Conservation (phyloP, 345 rosid genomes). For the Eucalyptus polybractea region DNA sequence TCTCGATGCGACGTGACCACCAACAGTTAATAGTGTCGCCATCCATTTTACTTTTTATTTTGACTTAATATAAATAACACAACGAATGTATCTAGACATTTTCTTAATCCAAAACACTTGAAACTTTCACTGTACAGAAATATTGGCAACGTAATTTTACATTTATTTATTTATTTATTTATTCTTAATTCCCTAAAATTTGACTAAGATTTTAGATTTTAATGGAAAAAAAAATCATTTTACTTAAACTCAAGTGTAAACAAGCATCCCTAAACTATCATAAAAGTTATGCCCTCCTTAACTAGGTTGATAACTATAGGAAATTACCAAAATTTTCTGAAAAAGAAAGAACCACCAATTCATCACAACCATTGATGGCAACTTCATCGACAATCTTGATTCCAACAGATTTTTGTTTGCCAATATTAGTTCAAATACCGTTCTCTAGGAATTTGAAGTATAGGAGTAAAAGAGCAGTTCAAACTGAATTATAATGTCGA, state of each 20-base stretch:
- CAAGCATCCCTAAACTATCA: background rate
- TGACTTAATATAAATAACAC: background rate
- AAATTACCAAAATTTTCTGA: background rate
- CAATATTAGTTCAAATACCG: background rate
- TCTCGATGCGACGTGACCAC: background rate
- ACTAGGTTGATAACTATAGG: background rate
- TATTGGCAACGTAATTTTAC: background rate
- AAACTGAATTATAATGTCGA: background rate
- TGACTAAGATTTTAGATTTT: background rate
- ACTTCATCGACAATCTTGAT: background rate
- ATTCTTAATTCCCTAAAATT: background rate
- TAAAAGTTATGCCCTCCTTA: background rate
- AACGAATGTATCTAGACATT: background rate
- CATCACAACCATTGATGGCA: background rate
- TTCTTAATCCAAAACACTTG: background rate
- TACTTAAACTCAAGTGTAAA: background rate
- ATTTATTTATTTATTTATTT: background rate
- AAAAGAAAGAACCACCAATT: background rate
- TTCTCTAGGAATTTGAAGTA: background rate
- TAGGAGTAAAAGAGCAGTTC: background rate
- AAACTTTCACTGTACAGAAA: background rate
- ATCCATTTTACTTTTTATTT: background rate
- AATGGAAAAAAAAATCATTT: background rate
- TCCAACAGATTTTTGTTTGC: background rate
- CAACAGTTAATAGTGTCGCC: background rate